Evolutionary conservation across 192 early-diverging fungal genomes (phyloP).

Genomic region (Rhizophlyctis rosea): DNA sequence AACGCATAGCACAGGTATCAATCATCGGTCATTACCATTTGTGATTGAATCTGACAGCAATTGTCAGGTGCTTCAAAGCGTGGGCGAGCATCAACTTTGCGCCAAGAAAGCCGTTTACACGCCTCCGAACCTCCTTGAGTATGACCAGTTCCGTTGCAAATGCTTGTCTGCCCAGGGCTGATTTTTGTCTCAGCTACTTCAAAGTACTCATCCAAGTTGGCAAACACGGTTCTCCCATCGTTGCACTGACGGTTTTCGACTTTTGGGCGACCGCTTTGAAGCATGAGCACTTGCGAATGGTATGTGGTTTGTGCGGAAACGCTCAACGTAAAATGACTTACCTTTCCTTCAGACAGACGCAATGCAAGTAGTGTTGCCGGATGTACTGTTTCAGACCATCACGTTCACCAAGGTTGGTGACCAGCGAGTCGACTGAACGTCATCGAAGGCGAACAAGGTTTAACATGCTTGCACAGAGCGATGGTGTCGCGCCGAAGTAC

Average conservation of each 20-base stretch:
- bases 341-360: constrained; percentile 15
- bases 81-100: constrained; percentile 27
- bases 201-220: constrained; percentile 24
- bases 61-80: not conserved
- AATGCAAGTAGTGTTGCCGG: constrained; percentile 14
- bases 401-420: constrained; percentile 7
- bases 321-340: not conserved
- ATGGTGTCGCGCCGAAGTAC: constrained; percentile 14
- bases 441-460: not conserved
- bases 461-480: not conserved
- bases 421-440: constrained; percentile 1
- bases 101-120: constrained; percentile 14
- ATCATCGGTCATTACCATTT: constrained; percentile 2
- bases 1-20: constrained; percentile 34
- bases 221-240: constrained; percentile 30
- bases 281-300: constrained; percentile 16
- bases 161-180: too few species aligned
- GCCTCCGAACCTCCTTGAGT: constrained; percentile 18
- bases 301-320: constrained; percentile 12
- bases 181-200: constrained; percentile 28
- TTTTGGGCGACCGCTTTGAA: constrained; percentile 26
- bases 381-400: constrained; percentile 5
- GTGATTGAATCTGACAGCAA: not conserved
- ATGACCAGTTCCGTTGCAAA: too few species aligned
- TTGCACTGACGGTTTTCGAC: constrained; percentile 17